Percentiles rank a stretch among this genome's conserved stretches.
phyloP scores from a whole-genome alignment of 2,329 filamentous ascomycete genomes.

The Cercospora nicotianae region DNA sequence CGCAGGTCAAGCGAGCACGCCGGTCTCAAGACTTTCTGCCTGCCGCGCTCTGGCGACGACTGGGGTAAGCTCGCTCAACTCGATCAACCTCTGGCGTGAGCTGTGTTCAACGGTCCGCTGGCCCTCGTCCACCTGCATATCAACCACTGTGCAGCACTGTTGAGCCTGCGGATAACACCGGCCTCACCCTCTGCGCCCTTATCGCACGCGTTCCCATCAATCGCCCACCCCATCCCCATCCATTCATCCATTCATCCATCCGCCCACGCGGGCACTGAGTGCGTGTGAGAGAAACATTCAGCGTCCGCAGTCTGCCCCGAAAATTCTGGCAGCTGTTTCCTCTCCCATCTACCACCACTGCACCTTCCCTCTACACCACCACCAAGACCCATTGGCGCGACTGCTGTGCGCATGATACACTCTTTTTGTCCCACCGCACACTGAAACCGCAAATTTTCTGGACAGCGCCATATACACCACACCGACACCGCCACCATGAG shows the following conservation, averaged over 20 bases:
- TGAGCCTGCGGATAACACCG: slow-evolving; percentile 13
- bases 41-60: slow-evolving; percentile 4
- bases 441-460: slow-evolving; percentile 19
- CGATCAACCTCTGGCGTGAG: slow-evolving; percentile 6
- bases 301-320: slow-evolving; percentile 4
- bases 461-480: slow-evolving; percentile 19
- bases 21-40: slow-evolving; percentile 12
- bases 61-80: slow-evolving; percentile 12
- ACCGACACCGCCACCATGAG: slow-evolving; percentile 62
- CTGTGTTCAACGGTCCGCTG: slow-evolving; percentile 13
- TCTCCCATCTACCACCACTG: neutral
- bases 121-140: slow-evolving; percentile 11
- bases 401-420: slow-evolving; percentile 20
- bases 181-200: slow-evolving; percentile 4
- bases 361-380: slow-evolving; percentile 1
- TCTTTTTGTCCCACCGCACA: slow-evolving; percentile 19
- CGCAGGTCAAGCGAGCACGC: neutral
- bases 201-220: slow-evolving; percentile 11
- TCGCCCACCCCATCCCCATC: neutral
- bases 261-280: neutral
- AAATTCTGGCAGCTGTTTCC: slow-evolving; percentile 17
- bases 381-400: slow-evolving; percentile 16
- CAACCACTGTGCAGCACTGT: slow-evolving; percentile 12
- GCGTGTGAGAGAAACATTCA: neutral
- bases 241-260: neutral